Evolutionary conservation across 2,329 filamentous ascomycete species (phyloP).

Genomic region (Apiospora marii): DNA sequence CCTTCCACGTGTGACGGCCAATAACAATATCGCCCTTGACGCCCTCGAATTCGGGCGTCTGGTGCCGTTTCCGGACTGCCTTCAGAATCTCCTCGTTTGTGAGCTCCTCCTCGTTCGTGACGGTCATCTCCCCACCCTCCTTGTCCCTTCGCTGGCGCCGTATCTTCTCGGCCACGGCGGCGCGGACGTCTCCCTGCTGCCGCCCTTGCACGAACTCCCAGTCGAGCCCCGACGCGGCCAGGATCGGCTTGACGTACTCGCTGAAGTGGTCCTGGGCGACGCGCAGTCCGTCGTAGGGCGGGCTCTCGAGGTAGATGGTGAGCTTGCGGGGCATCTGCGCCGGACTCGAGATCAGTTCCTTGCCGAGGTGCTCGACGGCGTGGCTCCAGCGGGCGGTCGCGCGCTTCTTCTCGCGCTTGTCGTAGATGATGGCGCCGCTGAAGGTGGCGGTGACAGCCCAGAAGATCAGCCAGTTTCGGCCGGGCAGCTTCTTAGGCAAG

Average conservation of each 20-base stretch:
- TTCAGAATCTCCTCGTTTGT: conserved; percentile 68
- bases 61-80: conserved; percentile 69
- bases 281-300: conserved; percentile 85
- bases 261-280: conserved; percentile 93
- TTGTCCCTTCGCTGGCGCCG: conserved; percentile 71
- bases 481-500: conserved; percentile 84
- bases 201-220: conserved; percentile 96
- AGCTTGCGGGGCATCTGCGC: conserved; percentile 82
- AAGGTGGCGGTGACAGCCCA: conserved; percentile 80
- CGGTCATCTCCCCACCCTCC: conserved; percentile 44
- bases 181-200: conserved; percentile 90
- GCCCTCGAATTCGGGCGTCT: conserved; percentile 75
- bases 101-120: conserved; percentile 55
- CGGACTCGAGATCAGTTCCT: conserved; percentile 72
- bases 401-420: conserved; percentile 87
- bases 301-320: conserved; percentile 84
- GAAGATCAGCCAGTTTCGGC: conserved; percentile 98
- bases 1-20: conserved; percentile 94
- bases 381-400: conserved; percentile 87
- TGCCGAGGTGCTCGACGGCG: conserved; percentile 83
- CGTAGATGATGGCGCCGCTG: conserved; percentile 84
- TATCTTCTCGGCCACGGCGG: conserved; percentile 85
- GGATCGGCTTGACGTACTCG: conserved; percentile 92
- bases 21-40: conserved; percentile 86
- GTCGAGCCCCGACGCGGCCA: conserved; percentile 89